These are phyloP conservation scores for Trichothecium roseum DNA, from an alignment of 2,329 filamentous ascomycete species.

Conservation along the genomic window DNA sequence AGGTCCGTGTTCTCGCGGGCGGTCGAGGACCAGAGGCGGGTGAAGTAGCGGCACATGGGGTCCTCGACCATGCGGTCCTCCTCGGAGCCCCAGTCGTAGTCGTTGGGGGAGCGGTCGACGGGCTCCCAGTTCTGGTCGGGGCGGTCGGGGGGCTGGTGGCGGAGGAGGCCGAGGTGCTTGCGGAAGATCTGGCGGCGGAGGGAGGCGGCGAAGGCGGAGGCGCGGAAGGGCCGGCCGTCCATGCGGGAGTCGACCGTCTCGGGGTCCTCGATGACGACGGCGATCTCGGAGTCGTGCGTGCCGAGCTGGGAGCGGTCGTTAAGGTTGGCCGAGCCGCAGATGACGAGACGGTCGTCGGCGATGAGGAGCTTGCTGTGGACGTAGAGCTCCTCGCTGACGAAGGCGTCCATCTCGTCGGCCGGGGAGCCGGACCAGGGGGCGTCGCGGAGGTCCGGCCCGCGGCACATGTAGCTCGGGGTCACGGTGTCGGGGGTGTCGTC, in stretches of 20 bases:
- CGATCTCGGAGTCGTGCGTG: slow-evolving; percentile 77
- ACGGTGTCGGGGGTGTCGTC: slow-evolving; percentile 63
- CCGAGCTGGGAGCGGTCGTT: slow-evolving; percentile 67
- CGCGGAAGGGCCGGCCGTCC: slow-evolving; percentile 61
- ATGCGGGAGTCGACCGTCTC: slow-evolving; percentile 60
- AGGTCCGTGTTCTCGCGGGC: slow-evolving; percentile 71
- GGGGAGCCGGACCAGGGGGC: slow-evolving; percentile 42
- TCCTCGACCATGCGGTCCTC: slow-evolving; percentile 63
- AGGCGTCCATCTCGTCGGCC: slow-evolving; percentile 48
- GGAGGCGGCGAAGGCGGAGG: slow-evolving; percentile 65
- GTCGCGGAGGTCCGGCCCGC: slow-evolving; percentile 55
- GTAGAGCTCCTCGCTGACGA: slow-evolving; percentile 53
- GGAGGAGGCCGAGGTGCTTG: slow-evolving; percentile 80
- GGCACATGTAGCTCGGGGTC: slow-evolving; percentile 73
- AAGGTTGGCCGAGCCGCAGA: slow-evolving; percentile 60
- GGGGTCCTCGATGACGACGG: slow-evolving; percentile 77
- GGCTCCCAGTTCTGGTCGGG: slow-evolving; percentile 69
- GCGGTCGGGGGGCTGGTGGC: slow-evolving; percentile 57
- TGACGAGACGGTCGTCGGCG: slow-evolving; percentile 70
- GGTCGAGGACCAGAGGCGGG: slow-evolving; percentile 59
- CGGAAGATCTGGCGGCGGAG: slow-evolving; percentile 80
- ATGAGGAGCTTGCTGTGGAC: slow-evolving; percentile 64
- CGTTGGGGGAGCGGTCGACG: slow-evolving; percentile 58
- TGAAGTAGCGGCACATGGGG: slow-evolving; percentile 59
- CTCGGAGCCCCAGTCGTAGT: slow-evolving; percentile 60